These are phyloP conservation scores for Rhizopogon salebrosus DNA, from an alignment of 768 basidiomycete genomes.

Conservation along the genomic window DNA sequence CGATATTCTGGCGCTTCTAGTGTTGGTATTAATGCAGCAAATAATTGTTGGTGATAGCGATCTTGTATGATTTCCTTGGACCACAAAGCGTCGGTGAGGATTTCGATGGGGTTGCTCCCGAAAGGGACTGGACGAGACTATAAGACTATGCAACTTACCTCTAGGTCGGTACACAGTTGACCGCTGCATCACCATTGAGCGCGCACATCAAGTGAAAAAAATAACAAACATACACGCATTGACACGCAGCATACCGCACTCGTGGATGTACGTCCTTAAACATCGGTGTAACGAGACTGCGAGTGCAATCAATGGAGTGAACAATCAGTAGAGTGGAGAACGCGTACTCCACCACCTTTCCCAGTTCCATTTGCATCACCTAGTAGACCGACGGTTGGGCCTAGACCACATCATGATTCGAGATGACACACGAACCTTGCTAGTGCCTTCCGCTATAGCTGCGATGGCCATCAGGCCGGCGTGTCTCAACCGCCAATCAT, in stretches of 20 bases:
- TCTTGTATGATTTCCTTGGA: conserved; percentile 73
- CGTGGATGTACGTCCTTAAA: conserved; percentile 76
- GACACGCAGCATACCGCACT: conserved; percentile 73
- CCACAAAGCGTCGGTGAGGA: not conserved
- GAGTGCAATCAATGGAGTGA: not conserved
- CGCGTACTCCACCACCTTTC: conserved; percentile 75
- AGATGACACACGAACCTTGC: conserved; percentile 38
- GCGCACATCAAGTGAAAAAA: not conserved
- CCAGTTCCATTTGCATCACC: conserved; percentile 79
- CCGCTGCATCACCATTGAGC: conserved; percentile 43
- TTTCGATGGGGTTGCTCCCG: no score
- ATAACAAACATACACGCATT: conserved; percentile 61
- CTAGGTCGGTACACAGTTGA: conserved; percentile 85
- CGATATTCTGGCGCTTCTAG: conserved; percentile 72
- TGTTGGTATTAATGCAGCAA: conserved; percentile 65
- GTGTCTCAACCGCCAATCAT: conserved; percentile 83
- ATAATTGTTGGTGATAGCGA: conserved; percentile 60
- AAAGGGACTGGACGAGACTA: no score
- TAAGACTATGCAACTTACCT: conserved; percentile 38
- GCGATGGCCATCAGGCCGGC: conserved; percentile 87
- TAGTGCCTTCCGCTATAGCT: conserved; percentile 79
- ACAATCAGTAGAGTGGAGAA: not conserved
- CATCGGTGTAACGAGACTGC: conserved; percentile 69
- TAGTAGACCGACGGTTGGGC: conserved; percentile 17
- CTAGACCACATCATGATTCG: not conserved